Base-by-base conservation (phyloP, 495 filamentous ascomycete species). In the Xylaria telfairii region DNA sequence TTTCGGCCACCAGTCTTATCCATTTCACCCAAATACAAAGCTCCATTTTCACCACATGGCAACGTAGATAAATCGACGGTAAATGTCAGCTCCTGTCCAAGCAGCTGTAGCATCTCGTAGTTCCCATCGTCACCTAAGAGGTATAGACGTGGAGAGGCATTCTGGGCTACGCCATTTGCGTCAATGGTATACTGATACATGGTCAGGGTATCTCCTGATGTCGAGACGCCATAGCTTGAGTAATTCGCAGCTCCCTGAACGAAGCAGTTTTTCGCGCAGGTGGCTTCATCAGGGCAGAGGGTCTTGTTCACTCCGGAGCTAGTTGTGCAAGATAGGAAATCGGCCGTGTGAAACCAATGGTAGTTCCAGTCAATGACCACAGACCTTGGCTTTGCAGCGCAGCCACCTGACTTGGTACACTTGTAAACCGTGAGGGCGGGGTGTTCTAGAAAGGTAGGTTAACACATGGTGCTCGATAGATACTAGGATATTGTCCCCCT, bases 41-140 rank as follows among this genome's bases (percentile, higher is more conserved):
- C 91, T 63, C 91, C 91, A 79, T 94, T 92, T 71, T 90, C 86
- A 42, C 91, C 91, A 73, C 91, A 93, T 1, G 89, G 87, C 30
- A 92, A 80, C 42, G 87, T 83, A 28, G 86, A 88, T 32, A 89
- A 81, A 67, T 93, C 91, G 0, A 92, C 90, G 67, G 90, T 89
- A 68, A 93, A 92, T 5, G 87, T 88, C 72, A 93, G 84, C 81
- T 93, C 91, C 72, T 85, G 80, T 73, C 87, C 86, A 67, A 88
- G 77, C 8, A 91, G 80, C 69, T 87, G 79, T 73, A 91, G 82
- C 51, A 86, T 82, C 76, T 90, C 80, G 76, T 93, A 93, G 62
- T 86, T 71, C 28, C 74, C 72, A 12, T 73, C 82, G 5, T 84
- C 81, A 82, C 78, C 19, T 72, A 91, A 78, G 21, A 91, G 81